A percentile compares a stretch with the other conserved stretches of the same genome.
phyloP scores from a whole-genome alignment of 345 rosid species.

The Brassica cretica region DNA sequence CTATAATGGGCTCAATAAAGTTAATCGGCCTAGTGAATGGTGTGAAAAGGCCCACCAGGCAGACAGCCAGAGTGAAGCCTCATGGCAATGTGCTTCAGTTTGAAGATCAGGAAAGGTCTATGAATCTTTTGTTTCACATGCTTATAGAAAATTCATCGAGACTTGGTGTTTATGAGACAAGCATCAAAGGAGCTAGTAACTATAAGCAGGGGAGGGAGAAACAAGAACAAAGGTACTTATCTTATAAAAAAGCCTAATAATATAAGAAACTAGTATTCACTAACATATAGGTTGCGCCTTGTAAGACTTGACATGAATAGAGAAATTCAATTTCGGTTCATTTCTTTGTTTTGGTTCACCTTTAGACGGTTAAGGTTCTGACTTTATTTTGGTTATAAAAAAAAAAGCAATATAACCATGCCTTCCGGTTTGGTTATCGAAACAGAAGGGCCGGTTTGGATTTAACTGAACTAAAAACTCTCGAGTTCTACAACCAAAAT shows the following conservation, averaged over 20 bases:
- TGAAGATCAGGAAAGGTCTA: background rate
- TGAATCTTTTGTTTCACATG: background rate
- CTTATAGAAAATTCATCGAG: background rate
- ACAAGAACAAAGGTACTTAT: constrained; percentile 19
- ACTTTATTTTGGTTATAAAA: background rate
- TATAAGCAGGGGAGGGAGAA: constrained; percentile 16
- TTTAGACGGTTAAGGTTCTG: constrained; percentile 3
- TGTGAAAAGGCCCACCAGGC: background rate
- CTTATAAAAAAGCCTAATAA: background rate
- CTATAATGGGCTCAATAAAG: constrained; percentile 19
- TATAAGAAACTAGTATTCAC: constrained; percentile 1
- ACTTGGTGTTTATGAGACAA: constrained; percentile 7
- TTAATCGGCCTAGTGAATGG: constrained; percentile 24
- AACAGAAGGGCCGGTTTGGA: background rate
- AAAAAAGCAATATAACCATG: background rate
- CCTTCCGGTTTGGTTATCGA: constrained; percentile 12
- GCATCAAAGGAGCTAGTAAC: background rate
- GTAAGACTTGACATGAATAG: constrained; percentile 14
- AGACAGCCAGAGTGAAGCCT: background rate
- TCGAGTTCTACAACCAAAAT: background rate
- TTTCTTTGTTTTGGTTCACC: background rate
- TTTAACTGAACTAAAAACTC: background rate
- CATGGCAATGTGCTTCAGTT: background rate
- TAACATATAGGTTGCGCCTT: background rate
- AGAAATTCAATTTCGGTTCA: constrained; percentile 6